phyloP scores from a whole-genome alignment of 2,329 filamentous ascomycete species.

The Fusarium secorum region DNA sequence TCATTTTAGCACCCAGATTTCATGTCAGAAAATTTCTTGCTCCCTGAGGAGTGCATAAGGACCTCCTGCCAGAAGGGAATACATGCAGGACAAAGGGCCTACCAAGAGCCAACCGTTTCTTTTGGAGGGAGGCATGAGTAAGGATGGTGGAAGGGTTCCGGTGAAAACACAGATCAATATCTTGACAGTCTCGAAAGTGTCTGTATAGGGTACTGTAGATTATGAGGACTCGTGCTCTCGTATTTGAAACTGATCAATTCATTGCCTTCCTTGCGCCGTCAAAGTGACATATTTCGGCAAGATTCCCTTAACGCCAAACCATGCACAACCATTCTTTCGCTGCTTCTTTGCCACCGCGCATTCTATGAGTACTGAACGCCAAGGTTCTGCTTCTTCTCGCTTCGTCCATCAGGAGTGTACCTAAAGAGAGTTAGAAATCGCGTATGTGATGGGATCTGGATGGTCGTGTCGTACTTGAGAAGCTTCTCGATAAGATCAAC shows the following conservation, averaged over 20 bases:
- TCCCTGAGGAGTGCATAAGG: background rate
- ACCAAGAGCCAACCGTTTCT: background rate
- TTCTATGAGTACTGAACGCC: slow-evolving; percentile 46
- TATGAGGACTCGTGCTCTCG: slow-evolving; percentile 20
- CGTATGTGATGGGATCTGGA: background rate
- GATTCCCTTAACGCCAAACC: slow-evolving; percentile 46
- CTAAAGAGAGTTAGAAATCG: slow-evolving; percentile 46
- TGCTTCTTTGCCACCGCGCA: slow-evolving; percentile 7
- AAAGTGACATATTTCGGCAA: slow-evolving; percentile 36
- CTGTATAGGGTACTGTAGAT: slow-evolving; percentile 10
- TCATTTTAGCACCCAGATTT: background rate
- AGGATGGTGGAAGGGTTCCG: background rate
- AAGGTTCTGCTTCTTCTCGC: slow-evolving; percentile 64
- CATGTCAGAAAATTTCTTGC: background rate
- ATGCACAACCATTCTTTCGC: slow-evolving; percentile 39
- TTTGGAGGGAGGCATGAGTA: background rate
- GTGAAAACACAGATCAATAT: background rate
- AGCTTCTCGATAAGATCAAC: slow-evolving; percentile 99
- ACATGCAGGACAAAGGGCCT: background rate
- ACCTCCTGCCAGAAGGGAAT: background rate
- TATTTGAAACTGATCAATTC: slow-evolving; percentile 31
- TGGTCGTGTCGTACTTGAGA: slow-evolving; percentile 71
- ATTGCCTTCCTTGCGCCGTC: slow-evolving; percentile 43
- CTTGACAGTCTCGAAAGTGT: slow-evolving; percentile 1
- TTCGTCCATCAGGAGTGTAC: slow-evolving; percentile 69